These are phyloP conservation scores for Picochlorum costavermella DNA, from an alignment of 139 green algal genomes.

Conservation along the genomic window DNA sequence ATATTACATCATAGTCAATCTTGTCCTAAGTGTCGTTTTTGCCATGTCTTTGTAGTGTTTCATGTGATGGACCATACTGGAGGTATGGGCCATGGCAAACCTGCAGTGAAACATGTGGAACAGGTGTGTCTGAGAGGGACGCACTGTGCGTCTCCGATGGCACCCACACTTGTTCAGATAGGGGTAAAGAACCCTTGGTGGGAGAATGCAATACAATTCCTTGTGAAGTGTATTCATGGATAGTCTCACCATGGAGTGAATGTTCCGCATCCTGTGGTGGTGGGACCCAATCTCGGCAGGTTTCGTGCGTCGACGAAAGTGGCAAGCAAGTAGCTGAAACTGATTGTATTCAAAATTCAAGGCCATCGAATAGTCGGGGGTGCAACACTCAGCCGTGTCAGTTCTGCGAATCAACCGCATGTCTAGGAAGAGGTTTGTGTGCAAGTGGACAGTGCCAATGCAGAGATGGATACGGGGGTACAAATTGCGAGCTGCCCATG, in stretches of 20 bases:
- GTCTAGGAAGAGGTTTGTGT: constrained; percentile 26
- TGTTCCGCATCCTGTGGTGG: constrained; percentile 32
- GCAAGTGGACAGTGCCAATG: constrained; percentile 20
- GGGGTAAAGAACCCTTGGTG: neutral
- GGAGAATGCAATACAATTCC: constrained; percentile 26
- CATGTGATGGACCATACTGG: constrained; percentile 16
- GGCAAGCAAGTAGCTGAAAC: neutral
- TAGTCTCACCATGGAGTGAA: constrained; percentile 15
- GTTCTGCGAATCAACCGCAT: constrained; percentile 27
- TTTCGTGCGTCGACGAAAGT: constrained; percentile 17
- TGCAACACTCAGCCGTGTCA: constrained; percentile 34
- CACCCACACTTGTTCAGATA: constrained; percentile 3
- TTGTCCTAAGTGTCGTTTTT: neutral
- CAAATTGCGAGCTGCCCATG: constrained; percentile 24
- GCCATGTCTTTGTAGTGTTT: neutral
- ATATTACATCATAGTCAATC: neutral
- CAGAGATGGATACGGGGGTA: constrained; percentile 7
- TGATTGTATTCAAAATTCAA: constrained; percentile 5
- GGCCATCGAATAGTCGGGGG: neutral
- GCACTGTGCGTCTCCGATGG: constrained; percentile 18
- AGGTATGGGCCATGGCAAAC: constrained; percentile 23
- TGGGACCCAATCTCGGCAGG: constrained; percentile 13
- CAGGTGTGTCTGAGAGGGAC: constrained; percentile 11
- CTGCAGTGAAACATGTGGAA: constrained; percentile 30
- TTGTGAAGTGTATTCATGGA: constrained; percentile 24